Evolutionary conservation across 768 basidiomycete species (phyloP).

Genomic region (Rhodosporidiobolus sp.): DNA sequence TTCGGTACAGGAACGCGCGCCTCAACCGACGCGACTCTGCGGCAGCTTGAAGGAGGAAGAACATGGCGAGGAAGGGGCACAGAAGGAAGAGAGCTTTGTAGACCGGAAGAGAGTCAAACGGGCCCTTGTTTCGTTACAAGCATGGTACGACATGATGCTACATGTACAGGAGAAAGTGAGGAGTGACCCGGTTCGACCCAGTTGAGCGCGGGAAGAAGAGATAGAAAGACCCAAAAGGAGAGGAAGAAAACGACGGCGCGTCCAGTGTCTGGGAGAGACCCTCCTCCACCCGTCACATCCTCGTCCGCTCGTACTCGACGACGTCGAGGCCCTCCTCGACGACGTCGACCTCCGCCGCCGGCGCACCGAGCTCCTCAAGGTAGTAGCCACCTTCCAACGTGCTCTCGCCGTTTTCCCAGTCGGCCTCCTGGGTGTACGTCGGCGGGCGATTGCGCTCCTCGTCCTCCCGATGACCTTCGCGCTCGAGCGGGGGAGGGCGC

Average conservation of each 20-base stretch:
- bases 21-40: slow-evolving; percentile 89
- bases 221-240: too few species aligned
- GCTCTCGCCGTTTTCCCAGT: slow-evolving; percentile 1
- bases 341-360: not conserved
- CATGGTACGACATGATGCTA: too few species aligned
- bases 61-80: too few species aligned
- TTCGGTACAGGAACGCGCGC: slow-evolving; percentile 89
- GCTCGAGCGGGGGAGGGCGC: slow-evolving; percentile 20
- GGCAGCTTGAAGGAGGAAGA: too few species aligned
- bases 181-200: too few species aligned
- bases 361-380: not conserved
- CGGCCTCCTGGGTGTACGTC: slow-evolving; percentile 14
- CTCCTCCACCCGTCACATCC: not conserved
- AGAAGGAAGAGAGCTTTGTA: too few species aligned
- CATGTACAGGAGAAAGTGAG: too few species aligned
- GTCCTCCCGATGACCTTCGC: not conserved
- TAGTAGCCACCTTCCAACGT: slow-evolving; percentile 10
- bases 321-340: slow-evolving; percentile 1
- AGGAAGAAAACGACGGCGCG: too few species aligned
- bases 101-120: too few species aligned
- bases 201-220: too few species aligned
- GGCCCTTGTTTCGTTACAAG: too few species aligned
- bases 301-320: slow-evolving; percentile 1
- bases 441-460: slow-evolving; percentile 13
- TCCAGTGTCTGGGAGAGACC: not conserved